A percentile compares a stretch with the other conserved stretches of the same genome.
These are phyloP conservation scores for Clarireedia sp. DNA, from an alignment of 2,329 filamentous ascomycete genomes.

Conservation along the genomic window DNA sequence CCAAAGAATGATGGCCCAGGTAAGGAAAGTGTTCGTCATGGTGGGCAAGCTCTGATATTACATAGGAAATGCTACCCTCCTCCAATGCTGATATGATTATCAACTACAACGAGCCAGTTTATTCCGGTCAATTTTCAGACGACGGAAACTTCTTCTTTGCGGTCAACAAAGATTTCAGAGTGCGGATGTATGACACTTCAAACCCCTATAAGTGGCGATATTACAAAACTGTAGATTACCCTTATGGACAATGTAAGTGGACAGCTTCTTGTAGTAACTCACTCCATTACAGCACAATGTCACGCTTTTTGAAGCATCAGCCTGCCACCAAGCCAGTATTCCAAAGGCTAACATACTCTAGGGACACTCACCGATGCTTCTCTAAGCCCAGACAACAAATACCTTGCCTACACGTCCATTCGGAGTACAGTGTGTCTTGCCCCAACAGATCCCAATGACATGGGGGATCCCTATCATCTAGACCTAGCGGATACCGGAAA, in stretches of 20 bases:
- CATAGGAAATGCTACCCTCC: slow-evolving; percentile 67
- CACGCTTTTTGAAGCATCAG: too few species aligned
- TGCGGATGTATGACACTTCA: slow-evolving; percentile 95
- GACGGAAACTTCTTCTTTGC: slow-evolving; percentile 97
- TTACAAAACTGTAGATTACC: slow-evolving; percentile 83
- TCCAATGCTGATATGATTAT: slow-evolving; percentile 78
- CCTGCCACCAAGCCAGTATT: background rate
- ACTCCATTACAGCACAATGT: too few species aligned
- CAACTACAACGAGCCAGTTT: slow-evolving; percentile 77
- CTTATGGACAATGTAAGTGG: slow-evolving; percentile 54
- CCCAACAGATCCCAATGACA: slow-evolving; percentile 75
- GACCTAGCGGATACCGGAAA: slow-evolving; percentile 53
- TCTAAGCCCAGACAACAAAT: slow-evolving; percentile 83
- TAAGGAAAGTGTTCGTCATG: slow-evolving; percentile 26
- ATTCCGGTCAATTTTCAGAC: slow-evolving; percentile 92
- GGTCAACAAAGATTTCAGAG: slow-evolving; percentile 84
- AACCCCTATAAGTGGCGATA: slow-evolving; percentile 94
- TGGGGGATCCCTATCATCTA: slow-evolving; percentile 70
- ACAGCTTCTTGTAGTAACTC: background rate
- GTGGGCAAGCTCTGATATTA: background rate
- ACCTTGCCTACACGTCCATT: slow-evolving; percentile 87
- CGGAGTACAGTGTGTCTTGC: slow-evolving; percentile 76
- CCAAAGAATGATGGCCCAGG: slow-evolving; percentile 59
- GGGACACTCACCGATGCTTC: slow-evolving; percentile 93
- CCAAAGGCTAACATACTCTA: background rate